Base-by-base conservation (phyloP, 805 yeast species). In the Clavispora santaluciae region DNA sequence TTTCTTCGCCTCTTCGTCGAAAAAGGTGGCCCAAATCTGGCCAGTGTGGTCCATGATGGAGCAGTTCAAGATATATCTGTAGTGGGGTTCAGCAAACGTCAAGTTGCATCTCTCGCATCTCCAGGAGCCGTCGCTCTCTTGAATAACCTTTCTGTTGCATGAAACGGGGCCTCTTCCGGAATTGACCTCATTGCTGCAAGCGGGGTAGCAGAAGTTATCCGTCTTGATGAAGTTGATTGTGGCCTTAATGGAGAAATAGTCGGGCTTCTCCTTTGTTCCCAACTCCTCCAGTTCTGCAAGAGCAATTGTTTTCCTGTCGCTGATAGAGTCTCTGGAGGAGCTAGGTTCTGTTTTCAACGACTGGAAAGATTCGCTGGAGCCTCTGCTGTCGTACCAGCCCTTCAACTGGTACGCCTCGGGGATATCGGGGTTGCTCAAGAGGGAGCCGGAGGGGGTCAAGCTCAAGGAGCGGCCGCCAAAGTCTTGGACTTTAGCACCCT, bases 321-420 rank as follows among this genome's bases (percentile, higher is more conserved):
- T 62, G 30, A 79, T 71, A 13, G 64, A 49, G 23, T 60, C 56
- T 16, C 62, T 44, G 16, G 59, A 55, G 2, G 68, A 45, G n/a
- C 41, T 12, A 3, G 65, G 46, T 49, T 82, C 89, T 5, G 67
- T 60, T 55, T 78, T 81, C 57, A 87, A 62, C 9, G 81, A 68
- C 51, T 77, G 76, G 68, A 86, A 89, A 29, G 61, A 64, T 41
- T 79, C 79, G 40, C 69, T 64, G 17, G 73, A 72, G 29, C 96
- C 97, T 51, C 76, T 79, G 30, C 83, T 76, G 56, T 88, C 95
- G 56, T 80, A 93, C 99, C 99, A 93, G 6, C 98, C 98, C 62
- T 88, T 87, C 51, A 93, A 74, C 40, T 78, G 74, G 60, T 80
- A 88, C 4, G 97, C 91, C 60, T 88, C 96, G 15, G 86, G 82